Evolutionary conservation across 208 protist species (phyloP).

Genomic region (Trichomonas tenax): DNA sequence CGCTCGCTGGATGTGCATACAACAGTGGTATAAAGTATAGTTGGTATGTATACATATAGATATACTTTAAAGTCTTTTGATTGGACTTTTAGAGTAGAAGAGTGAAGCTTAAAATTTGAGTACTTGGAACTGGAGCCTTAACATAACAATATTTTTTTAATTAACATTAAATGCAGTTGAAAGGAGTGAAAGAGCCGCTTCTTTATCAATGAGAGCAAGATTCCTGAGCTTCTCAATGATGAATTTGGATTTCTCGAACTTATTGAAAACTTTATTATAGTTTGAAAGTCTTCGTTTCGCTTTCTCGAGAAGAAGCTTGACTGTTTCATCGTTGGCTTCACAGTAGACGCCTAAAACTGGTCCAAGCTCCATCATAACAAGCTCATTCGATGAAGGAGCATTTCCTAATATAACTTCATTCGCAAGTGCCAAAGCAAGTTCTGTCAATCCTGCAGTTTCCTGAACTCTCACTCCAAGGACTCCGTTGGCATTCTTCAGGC

Average conservation of each 20-base stretch:
- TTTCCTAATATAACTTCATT: neutral
- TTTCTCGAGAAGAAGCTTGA: neutral
- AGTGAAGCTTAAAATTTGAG: no score
- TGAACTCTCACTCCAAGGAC: neutral
- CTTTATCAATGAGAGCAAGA: neutral
- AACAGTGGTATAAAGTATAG: no score
- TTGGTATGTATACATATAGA: no score
- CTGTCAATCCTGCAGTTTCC: neutral
- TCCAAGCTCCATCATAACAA: neutral
- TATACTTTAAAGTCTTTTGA: no score
- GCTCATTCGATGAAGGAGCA: neutral
- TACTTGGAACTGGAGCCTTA: no score
- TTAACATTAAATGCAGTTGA: no score
- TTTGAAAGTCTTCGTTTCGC: neutral
- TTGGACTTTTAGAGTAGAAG: no score
- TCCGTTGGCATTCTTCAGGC: neutral
- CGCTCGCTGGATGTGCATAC: no score
- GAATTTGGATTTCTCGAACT: neutral
- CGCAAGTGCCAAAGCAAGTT: neutral
- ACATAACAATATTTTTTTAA: no score
- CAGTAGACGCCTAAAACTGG: neutral
- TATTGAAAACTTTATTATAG: neutral
- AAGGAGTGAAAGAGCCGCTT: no score
- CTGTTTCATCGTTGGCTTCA: neutral
- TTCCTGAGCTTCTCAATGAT: neutral